These are phyloP conservation scores for Xanthoconium stramineum DNA, from an alignment of 768 basidiomycete species.

Conservation along the genomic window DNA sequence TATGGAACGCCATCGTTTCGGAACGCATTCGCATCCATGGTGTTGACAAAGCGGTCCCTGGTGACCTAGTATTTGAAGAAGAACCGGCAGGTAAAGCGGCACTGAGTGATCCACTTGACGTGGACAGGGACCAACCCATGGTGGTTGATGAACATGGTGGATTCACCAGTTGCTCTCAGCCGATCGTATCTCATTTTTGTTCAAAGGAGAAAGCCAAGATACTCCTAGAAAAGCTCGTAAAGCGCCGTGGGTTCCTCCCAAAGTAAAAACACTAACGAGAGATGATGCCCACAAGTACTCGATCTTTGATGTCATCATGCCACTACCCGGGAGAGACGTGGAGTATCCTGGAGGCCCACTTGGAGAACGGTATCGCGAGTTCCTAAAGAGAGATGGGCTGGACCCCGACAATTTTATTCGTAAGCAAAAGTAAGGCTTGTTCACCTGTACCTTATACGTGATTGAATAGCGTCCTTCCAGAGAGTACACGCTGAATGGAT, in stretches of 20 bases:
- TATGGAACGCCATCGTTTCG: constrained; percentile 97
- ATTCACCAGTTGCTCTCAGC: constrained; percentile 10
- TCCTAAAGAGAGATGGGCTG: constrained; percentile 80
- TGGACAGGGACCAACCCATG: constrained; percentile 29
- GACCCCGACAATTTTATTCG: constrained; percentile 87
- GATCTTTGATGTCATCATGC: constrained; percentile 95
- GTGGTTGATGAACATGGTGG: constrained; percentile 33
- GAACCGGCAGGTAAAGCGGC: constrained; percentile 23
- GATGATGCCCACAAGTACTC: constrained; percentile 78
- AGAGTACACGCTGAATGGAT: constrained; percentile 89
- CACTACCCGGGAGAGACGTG: constrained; percentile 93
- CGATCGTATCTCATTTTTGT: constrained; percentile 5
- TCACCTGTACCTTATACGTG: neutral
- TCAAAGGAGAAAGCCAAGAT: constrained; percentile 20
- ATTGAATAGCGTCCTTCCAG: constrained; percentile 38
- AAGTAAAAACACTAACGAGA: constrained; percentile 73
- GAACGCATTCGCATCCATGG: constrained; percentile 85
- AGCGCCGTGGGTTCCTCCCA: constrained; percentile 58
- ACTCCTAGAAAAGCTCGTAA: constrained; percentile 23
- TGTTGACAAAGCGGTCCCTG: constrained; percentile 67
- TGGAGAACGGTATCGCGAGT: constrained; percentile 83
- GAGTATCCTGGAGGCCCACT: constrained; percentile 85
- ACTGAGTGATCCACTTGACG: constrained; percentile 30
- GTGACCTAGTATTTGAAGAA: constrained; percentile 85
- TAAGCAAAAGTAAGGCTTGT: constrained; percentile 72